phyloP scores from a whole-genome alignment of 352 stramenopile genomes.

The Pythium folliculosum region DNA sequence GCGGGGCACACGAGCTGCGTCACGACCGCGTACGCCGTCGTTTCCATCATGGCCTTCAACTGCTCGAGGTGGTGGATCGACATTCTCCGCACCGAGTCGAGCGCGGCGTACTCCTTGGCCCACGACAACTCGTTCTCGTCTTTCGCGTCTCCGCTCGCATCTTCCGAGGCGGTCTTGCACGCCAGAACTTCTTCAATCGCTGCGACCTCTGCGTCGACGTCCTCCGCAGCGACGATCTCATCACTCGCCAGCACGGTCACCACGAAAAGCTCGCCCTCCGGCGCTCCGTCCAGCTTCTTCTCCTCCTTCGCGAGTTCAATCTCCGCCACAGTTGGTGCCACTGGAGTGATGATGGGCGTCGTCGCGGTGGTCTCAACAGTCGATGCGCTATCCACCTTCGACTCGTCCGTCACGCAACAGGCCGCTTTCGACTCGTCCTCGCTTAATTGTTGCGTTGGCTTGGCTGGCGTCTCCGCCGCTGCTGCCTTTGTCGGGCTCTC shows the following conservation, averaged over 20 bases:
- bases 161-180: background rate
- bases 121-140: slow-evolving; percentile 24
- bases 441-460: background rate
- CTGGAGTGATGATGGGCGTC: background rate
- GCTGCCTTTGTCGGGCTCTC: background rate
- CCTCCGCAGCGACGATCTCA: slow-evolving; percentile 43
- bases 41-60: slow-evolving; percentile 16
- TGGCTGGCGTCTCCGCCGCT: background rate
- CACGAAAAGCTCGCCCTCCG: slow-evolving; percentile 58
- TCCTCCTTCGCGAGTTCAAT: slow-evolving; percentile 34
- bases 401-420: background rate
- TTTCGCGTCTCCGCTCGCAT: background rate
- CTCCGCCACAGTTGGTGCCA: slow-evolving; percentile 19
- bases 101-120: slow-evolving; percentile 31
- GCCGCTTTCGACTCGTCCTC: background rate
- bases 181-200: slow-evolving; percentile 37
- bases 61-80: slow-evolving; percentile 30
- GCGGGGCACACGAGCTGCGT: slow-evolving; percentile 57
- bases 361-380: background rate
- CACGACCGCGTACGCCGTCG: slow-evolving; percentile 3
- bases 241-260: slow-evolving; percentile 50
- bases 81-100: slow-evolving; percentile 29
- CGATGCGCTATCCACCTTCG: background rate
- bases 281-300: slow-evolving; percentile 47
- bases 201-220: slow-evolving; percentile 35